A percentile compares a stretch with the other conserved stretches of the same genome.
These are phyloP conservation scores for Loxodes magnus DNA, from an alignment of 73 alveolate genomes.

Conservation along the genomic window DNA sequence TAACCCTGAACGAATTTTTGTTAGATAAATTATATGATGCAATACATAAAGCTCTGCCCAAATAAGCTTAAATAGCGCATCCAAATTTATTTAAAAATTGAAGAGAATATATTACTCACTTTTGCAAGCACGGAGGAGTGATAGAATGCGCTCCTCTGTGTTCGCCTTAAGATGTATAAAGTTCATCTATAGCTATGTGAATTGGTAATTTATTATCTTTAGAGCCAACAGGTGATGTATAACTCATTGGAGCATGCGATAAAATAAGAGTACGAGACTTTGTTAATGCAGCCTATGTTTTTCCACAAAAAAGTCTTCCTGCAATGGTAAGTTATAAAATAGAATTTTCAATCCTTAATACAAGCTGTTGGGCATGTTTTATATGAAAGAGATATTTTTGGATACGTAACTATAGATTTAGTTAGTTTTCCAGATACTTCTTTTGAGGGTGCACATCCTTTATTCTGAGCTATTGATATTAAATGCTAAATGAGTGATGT, in stretches of 20 bases:
- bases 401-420: slow-evolving; percentile 59
- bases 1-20: slow-evolving; percentile 54
- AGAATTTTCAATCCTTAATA: slow-evolving; percentile 52
- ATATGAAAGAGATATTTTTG: slow-evolving; percentile 46
- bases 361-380: slow-evolving; percentile 54
- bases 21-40: slow-evolving; percentile 61
- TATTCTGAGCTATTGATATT: slow-evolving; percentile 70
- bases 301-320: slow-evolving; percentile 74
- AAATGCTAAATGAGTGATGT: slow-evolving; percentile 55
- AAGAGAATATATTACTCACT: slow-evolving; percentile 74
- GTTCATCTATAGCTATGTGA: too few relatives aligned
- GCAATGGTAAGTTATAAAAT: too few relatives aligned
- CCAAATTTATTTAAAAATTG: slow-evolving; percentile 72
- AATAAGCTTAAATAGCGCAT: slow-evolving; percentile 80
- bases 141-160: slow-evolving; percentile 94
- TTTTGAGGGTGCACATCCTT: slow-evolving; percentile 55
- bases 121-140: slow-evolving; percentile 90
- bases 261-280: slow-evolving; percentile 77
- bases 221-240: slow-evolving; percentile 88
- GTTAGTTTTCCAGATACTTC: slow-evolving; percentile 70
- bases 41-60: slow-evolving; percentile 62
- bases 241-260: slow-evolving; percentile 82
- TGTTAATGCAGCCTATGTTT: slow-evolving; percentile 79
- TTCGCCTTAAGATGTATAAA: slow-evolving; percentile 53
- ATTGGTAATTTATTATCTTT: slow-evolving; percentile 77